Conservation (phyloP, 2,329 filamentous ascomycete species). For the Xylaria sp. region DNA sequence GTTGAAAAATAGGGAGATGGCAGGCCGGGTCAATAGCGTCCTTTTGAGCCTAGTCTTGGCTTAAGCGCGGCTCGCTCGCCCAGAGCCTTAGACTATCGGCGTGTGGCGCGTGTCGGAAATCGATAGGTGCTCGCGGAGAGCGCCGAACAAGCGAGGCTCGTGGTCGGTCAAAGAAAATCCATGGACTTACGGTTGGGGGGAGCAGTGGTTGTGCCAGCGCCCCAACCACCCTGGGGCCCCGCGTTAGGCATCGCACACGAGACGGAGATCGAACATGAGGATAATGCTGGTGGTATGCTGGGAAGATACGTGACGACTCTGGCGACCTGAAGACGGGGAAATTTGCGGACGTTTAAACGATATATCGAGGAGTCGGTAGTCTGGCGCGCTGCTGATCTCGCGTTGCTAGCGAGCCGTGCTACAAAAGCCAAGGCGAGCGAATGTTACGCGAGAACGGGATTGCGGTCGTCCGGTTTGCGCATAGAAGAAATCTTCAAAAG, state of each 20-base stretch:
- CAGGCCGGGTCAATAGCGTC: not conserved
- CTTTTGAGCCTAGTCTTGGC: not conserved
- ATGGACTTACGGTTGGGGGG: constrained; percentile 49
- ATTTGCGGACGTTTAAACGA: not conserved
- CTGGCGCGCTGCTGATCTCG: constrained; percentile 4
- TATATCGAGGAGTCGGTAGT: not conserved
- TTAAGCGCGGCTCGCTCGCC: constrained; percentile 1
- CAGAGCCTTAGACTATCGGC: not conserved
- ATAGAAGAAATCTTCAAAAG: not conserved
- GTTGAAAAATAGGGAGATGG: not conserved
- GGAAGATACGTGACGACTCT: not conserved
- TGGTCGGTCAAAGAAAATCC: constrained; percentile 41
- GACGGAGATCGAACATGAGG: constrained; percentile 41
- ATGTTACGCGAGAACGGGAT: not conserved
- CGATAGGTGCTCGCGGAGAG: not conserved
- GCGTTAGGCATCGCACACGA: constrained; percentile 46
- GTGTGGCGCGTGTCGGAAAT: constrained; percentile 19
- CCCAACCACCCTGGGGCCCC: constrained; percentile 46
- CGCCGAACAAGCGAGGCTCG: constrained; percentile 27
- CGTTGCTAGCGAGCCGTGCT: constrained; percentile 1
- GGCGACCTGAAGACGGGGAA: not conserved
- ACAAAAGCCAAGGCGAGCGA: constrained; percentile 9
- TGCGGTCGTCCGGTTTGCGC: not conserved
- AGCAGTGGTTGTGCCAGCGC: constrained; percentile 39
- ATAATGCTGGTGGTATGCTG: constrained; percentile 8